Conservation (phyloP, 306 rosid genomes). For the Rubus idaeus region DNA sequence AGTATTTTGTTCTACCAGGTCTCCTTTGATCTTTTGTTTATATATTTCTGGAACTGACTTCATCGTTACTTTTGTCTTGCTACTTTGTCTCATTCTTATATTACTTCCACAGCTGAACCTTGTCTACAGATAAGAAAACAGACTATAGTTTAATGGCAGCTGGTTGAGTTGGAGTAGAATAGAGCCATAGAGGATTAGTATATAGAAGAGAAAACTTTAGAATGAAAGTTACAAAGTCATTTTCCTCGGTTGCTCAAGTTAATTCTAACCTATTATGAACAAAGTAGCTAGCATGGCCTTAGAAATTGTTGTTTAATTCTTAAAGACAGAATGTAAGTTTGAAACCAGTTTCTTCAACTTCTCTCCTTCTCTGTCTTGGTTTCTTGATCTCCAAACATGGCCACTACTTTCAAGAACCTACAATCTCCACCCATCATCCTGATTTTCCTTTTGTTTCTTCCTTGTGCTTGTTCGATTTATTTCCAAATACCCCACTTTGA, state of each 20-base stretch:
- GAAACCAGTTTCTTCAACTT: neutral
- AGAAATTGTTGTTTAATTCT: too few relatives aligned
- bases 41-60: neutral
- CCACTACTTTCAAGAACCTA: neutral
- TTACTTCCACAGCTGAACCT: neutral
- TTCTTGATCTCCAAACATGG: conserved; percentile 18
- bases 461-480: conserved; percentile 21
- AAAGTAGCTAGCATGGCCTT: neutral
- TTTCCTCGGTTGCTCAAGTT: neutral
- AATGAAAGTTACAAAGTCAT: neutral
- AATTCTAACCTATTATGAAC: neutral
- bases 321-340: too few relatives aligned
- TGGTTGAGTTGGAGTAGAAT: conserved; percentile 10
- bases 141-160: neutral
- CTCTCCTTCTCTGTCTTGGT: neutral
- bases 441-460: neutral
- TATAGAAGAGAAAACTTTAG: neutral
- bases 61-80: conserved; percentile 1
- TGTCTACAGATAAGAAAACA: neutral
- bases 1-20: neutral
- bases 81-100: neutral
- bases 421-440: neutral
- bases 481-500: conserved; percentile 20
- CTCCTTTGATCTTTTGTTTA: neutral
- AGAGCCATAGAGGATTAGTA: neutral